Base-by-base conservation (phyloP, 805 yeast species). In the Hyphopichia homilentoma region DNA sequence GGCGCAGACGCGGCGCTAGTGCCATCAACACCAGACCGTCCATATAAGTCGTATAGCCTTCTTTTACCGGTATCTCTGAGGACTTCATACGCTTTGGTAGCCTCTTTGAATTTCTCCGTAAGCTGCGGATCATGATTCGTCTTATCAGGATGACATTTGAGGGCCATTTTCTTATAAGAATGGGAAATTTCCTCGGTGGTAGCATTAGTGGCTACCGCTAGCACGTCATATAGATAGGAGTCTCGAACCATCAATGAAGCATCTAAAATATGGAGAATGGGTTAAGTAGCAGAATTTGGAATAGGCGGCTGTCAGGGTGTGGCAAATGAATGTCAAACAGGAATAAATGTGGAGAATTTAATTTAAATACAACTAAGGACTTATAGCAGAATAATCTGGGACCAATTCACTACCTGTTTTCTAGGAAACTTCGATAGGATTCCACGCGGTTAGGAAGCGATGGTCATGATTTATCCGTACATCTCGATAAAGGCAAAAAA, bases 21-120 rank as follows among this genome's bases (percentile, higher is more conserved):
- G 0, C 68, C 68, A 32, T 64, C 63, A 7, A 67, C 35, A 3
- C 74, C 77, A 0, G 55, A 58, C 31, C 61, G 62, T 6, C 83
- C 83, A 42, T 65, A 73, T 12, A 42, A 49, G 41, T 81, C 85
- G 48, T 80, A 81, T 7, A 71, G 48, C 5, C 47, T 38, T 25
- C 83, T 59, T 33, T 65, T 61, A 3, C 54, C 52, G 1, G 54
- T 50, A 48, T 80, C 77, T 22, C 68, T 61, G 21, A 84, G 59
- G 5, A 76, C 62, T 40, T 81, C 82, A 52, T 84, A 84, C 0
- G 90, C 89, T 29, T 70, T 67, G 2, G 81, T 75, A 25, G 82
- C 66, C 33, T 71, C 75, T 56, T 79, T 79, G 58, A 82, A 84
- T 39, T 57, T 61, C 36, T 67, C 70, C 4, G 77, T 74, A 23